phyloP scores from a whole-genome alignment of 2,329 filamentous ascomycete species.

The Stenocarpella maydis region DNA sequence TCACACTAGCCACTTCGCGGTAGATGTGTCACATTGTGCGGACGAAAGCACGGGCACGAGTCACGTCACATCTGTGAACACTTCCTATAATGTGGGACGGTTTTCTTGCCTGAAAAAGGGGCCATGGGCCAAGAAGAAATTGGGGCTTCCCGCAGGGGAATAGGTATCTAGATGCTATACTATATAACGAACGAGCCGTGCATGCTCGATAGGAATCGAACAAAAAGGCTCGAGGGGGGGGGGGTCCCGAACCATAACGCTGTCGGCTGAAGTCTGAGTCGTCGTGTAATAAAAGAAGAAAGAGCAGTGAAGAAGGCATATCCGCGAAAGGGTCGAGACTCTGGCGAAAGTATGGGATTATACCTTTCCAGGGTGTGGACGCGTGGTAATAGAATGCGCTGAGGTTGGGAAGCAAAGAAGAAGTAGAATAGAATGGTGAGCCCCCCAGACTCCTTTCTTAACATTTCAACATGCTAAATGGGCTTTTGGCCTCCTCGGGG shows the following conservation, averaged over 20 bases:
- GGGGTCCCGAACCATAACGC: constrained; percentile 14
- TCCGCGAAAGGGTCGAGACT: not conserved
- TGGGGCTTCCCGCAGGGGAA: constrained; percentile 33
- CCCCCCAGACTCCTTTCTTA: constrained; percentile 2
- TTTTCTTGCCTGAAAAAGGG: not conserved
- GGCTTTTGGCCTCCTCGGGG: constrained; percentile 85
- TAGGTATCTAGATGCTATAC: constrained; percentile 35
- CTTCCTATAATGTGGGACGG: not conserved
- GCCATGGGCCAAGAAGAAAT: constrained; percentile 22
- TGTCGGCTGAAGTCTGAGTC: constrained; percentile 20
- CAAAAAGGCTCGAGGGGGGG: not conserved
- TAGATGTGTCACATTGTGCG: not conserved
- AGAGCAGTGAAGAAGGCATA: not conserved
- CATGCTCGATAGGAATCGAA: constrained; percentile 19
- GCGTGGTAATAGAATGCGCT: not conserved
- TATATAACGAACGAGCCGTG: constrained; percentile 29
- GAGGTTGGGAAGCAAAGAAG: not conserved
- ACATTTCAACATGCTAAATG: constrained; percentile 67
- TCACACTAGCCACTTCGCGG: not conserved
- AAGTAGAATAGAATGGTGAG: not conserved
- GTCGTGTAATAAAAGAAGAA: not conserved
- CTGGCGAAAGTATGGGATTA: constrained; percentile 3
- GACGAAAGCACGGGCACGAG: not conserved
- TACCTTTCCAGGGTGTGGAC: constrained; percentile 10
- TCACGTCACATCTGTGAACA: not conserved